phyloP scores from a whole-genome alignment of 1,139 yeast genomes.

The Groenewaldozyma sp. region DNA sequence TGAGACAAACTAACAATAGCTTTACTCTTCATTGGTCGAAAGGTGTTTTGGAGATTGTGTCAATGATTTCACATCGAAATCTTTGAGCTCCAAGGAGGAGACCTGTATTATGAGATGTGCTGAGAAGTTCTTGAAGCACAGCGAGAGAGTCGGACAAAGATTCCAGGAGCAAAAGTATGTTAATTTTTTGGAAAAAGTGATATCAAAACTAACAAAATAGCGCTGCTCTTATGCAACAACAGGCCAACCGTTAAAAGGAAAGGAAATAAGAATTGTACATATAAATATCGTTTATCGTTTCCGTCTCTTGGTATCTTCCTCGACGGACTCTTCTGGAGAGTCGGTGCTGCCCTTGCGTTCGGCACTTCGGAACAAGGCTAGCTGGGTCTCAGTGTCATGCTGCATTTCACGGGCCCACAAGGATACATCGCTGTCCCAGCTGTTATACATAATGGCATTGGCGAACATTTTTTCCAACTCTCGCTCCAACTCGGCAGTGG shows the following conservation, averaged over 20 bases:
- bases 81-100: slow-evolving; percentile 75
- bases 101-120: slow-evolving; percentile 85
- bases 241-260: slow-evolving; percentile 6
- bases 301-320: slow-evolving; percentile 11
- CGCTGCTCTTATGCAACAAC: slow-evolving; percentile 23
- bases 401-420: slow-evolving; percentile 58
- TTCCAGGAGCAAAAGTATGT: slow-evolving; percentile 85
- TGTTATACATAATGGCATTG: slow-evolving; percentile 75
- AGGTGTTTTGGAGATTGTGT: slow-evolving; percentile 97
- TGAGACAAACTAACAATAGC: slow-evolving; percentile 19
- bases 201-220: slow-evolving; percentile 10
- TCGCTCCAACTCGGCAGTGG: slow-evolving; percentile 47
- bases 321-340: slow-evolving; percentile 9
- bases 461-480: slow-evolving; percentile 73
- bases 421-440: slow-evolving; percentile 53
- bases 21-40: slow-evolving; percentile 88
- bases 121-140: slow-evolving; percentile 94
- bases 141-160: slow-evolving; percentile 97
- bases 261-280: slow-evolving; percentile 2
- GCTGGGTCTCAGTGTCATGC: slow-evolving; percentile 28
- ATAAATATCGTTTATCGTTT: slow-evolving; percentile 7
- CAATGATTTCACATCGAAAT: slow-evolving; percentile 91
- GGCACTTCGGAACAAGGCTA: slow-evolving; percentile 28
- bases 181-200: not conserved
- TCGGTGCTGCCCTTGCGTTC: slow-evolving; percentile 19